Base-by-base conservation (phyloP, 179 eudicot species). In the Carnegiea gigantea region DNA sequence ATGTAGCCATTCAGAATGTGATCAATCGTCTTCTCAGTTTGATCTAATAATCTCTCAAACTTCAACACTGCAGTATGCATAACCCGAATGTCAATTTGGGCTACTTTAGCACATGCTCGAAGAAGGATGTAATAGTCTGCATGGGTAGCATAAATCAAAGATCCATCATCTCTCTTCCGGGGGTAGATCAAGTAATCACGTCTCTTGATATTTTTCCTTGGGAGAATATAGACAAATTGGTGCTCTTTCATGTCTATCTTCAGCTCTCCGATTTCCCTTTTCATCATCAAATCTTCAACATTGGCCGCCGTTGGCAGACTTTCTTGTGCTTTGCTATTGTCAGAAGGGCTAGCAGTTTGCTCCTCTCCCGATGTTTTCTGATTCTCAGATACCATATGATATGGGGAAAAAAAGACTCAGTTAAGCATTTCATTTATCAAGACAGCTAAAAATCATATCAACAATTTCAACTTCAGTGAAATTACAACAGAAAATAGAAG, bases 121-220 rank as follows among this genome's bases (percentile, higher is more conserved):
- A 95, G 94, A 80, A 95, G 80, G 60, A 94, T 87, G 83, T 94
- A 94, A 73, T 94, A 95, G 88, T 95, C 97, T 5, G 93, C 95
- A 87, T 94, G 97, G 21, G 90, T 94, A 33, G 85, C 92, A 65
- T 90, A 92, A 0, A 84, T 78, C 65, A 84, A 87, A 3, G 86
- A 88, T 54, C 94, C 93, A 13, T 85, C 88, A 43, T 84, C 92
- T 79, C 74, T 89, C 86, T 88, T 95, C 85, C 98, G 82, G 51
- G 38, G 79, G 62, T 94, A 92, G 53, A 86, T 89, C 70, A 93
- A 73, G 68, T 94, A 90, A 76, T 88, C 92, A 15, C 21, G 78
- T 77, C 85, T 85, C 90, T 89, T 94, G 26, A 90, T 82, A 4
- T 82, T 87, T 53, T 57, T 84, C 86, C 97, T 90, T 5, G 98